phyloP scores from a whole-genome alignment of 2,329 filamentous ascomycete species.

The Sclerotinia glacialis region DNA sequence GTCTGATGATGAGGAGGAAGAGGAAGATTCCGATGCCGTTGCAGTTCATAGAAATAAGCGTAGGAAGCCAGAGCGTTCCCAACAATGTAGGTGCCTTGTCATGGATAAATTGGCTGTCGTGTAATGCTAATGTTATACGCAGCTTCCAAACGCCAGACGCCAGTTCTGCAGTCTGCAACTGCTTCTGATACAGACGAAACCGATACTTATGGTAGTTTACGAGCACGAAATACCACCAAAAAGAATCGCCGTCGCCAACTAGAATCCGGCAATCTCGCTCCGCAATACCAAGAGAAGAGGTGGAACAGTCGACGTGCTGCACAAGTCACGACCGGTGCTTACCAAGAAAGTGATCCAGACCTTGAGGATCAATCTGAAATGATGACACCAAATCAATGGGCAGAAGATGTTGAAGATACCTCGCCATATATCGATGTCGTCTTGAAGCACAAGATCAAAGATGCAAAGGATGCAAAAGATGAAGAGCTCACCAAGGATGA shows the following conservation, averaged over 20 bases:
- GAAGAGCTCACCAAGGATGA: conserved; percentile 63
- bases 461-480: conserved; percentile 57
- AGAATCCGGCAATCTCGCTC: conserved; percentile 61
- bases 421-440: conserved; percentile 87
- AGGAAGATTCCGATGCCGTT: conserved; percentile 73
- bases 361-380: conserved; percentile 63
- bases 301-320: conserved; percentile 87
- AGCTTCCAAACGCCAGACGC: conserved; percentile 62
- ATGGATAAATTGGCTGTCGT: conserved; percentile 26
- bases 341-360: conserved; percentile 66
- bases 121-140: conserved; percentile 27
- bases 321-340: conserved; percentile 61
- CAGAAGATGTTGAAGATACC: conserved; percentile 68
- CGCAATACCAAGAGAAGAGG: conserved; percentile 74
- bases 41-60: conserved; percentile 58
- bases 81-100: conserved; percentile 52
- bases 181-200: conserved; percentile 68
- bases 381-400: conserved; percentile 68
- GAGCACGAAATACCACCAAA: conserved; percentile 66
- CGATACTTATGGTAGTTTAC: conserved; percentile 74
- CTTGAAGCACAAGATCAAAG: conserved; percentile 78
- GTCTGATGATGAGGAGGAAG: conserved; percentile 52
- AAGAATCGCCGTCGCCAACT: conserved; percentile 74
- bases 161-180: conserved; percentile 53
- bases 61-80: conserved; percentile 64